phyloP scores from a whole-genome alignment of 345 rosid species.

The Atalantia buxifolia region DNA sequence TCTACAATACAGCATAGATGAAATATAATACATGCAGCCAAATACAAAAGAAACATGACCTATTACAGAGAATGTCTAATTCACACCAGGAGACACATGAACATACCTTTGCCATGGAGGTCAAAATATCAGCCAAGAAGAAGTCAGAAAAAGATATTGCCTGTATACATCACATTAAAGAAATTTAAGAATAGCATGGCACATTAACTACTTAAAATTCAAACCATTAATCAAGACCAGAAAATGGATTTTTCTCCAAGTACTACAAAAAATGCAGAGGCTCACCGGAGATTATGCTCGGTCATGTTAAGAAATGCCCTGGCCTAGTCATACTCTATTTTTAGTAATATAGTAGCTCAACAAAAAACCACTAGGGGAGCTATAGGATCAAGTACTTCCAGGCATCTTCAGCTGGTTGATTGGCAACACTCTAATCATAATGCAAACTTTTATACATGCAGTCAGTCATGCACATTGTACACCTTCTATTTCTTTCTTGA shows the following conservation, averaged over 20 bases:
- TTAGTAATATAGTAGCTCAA: not conserved
- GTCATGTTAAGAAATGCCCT: not conserved
- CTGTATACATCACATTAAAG: constrained; percentile 35
- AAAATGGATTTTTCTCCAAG: not conserved
- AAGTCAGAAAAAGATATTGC: constrained; percentile 85
- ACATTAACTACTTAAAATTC: not conserved
- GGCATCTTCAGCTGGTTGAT: not conserved
- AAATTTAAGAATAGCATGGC: not conserved
- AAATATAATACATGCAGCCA: not conserved
- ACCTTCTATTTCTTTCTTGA: too few species aligned
- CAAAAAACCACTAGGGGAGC: not conserved
- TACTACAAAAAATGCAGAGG: not conserved
- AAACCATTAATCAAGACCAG: not conserved
- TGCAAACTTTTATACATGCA: not conserved
- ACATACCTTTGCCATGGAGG: constrained; percentile 91
- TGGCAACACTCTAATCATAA: not conserved
- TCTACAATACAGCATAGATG: not conserved
- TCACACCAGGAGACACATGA: not conserved
- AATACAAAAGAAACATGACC: not conserved
- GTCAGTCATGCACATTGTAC: not conserved
- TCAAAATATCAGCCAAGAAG: constrained; percentile 88
- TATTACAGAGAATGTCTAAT: not conserved
- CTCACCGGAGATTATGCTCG: not conserved
- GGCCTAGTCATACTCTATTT: not conserved
- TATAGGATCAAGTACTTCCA: not conserved